A percentile compares a stretch with the other conserved stretches of the same genome.
phyloP scores from a whole-genome alignment of 2,329 filamentous ascomycete genomes.

The Whalleya microplaca region DNA sequence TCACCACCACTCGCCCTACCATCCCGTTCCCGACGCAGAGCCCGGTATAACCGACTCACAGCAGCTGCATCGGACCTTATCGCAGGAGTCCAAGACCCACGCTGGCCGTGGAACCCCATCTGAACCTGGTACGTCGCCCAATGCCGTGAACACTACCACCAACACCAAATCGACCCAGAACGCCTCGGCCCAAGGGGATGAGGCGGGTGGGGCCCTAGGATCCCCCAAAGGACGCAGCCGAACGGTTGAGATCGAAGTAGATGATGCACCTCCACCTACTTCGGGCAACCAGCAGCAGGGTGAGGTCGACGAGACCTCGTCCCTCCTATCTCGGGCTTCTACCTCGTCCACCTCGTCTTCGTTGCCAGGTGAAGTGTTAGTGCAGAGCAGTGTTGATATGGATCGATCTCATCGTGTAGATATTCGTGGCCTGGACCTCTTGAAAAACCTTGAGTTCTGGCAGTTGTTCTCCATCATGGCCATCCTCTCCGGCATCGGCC shows the following conservation, averaged over 20 bases:
- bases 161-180: constrained; percentile 38
- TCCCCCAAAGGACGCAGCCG: constrained; percentile 17
- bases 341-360: constrained; percentile 53
- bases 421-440: constrained; percentile 80
- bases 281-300: constrained; percentile 27
- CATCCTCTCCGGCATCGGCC: constrained; percentile 86
- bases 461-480: constrained; percentile 86
- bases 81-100: constrained; percentile 46
- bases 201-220: constrained; percentile 23
- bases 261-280: constrained; percentile 13
- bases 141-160: constrained; percentile 36
- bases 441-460: constrained; percentile 82
- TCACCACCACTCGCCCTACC: constrained; percentile 54
- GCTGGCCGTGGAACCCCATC: constrained; percentile 45
- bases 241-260: constrained; percentile 28
- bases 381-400: constrained; percentile 68
- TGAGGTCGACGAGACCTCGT: constrained; percentile 75
- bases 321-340: constrained; percentile 78
- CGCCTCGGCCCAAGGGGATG: constrained; percentile 29
- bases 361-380: constrained; percentile 53
- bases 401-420: constrained; percentile 82
- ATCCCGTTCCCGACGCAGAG: constrained; percentile 53
- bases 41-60: constrained; percentile 42
- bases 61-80: constrained; percentile 45
- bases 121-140: constrained; percentile 69